Evolutionary conservation across 164 flowering plant genomes (phyloP).

Genomic region (Litsea cubeba): DNA sequence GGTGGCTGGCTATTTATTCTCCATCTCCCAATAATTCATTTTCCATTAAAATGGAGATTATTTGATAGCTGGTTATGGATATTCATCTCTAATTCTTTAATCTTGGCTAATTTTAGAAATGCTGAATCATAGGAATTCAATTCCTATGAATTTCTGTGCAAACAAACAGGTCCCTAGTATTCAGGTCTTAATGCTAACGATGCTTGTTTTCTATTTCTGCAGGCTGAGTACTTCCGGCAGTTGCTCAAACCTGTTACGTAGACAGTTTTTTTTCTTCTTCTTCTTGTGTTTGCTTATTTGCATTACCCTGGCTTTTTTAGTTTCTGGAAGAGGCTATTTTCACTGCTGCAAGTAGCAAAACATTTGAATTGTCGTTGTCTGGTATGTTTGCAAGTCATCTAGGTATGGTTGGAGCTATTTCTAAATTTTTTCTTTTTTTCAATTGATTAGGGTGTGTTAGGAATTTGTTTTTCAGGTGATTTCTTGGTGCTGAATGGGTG

Average conservation of each 20-base stretch:
- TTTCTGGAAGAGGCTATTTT: slow-evolving; percentile 19
- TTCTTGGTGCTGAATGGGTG: slow-evolving; percentile 41
- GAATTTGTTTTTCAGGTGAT: slow-evolving; percentile 23
- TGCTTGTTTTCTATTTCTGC: slow-evolving; percentile 12
- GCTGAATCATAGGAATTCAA: no score
- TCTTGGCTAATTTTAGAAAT: no score
- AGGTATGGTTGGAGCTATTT: not conserved
- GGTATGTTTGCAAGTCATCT: slow-evolving; percentile 26
- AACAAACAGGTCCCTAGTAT: not conserved
- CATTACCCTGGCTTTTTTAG: slow-evolving; percentile 44
- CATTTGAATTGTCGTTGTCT: slow-evolving; percentile 8
- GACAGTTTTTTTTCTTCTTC: slow-evolving; percentile 21
- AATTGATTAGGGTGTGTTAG: not conserved
- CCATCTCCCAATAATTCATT: no score
- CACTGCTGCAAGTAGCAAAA: slow-evolving; percentile 22
- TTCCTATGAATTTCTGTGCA: no score
- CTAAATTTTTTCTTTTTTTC: not conserved
- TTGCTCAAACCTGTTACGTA: slow-evolving; percentile 97
- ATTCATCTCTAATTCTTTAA: no score
- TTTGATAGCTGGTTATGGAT: no score
- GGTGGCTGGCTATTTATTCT: no score
- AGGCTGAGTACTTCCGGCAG: slow-evolving; percentile 95
- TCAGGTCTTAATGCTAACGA: not conserved
- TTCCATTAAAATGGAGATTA: no score
- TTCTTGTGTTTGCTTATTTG: not conserved